Conservation (phyloP, 2,329 filamentous ascomycete genomes). For the Lojkania enalia region DNA sequence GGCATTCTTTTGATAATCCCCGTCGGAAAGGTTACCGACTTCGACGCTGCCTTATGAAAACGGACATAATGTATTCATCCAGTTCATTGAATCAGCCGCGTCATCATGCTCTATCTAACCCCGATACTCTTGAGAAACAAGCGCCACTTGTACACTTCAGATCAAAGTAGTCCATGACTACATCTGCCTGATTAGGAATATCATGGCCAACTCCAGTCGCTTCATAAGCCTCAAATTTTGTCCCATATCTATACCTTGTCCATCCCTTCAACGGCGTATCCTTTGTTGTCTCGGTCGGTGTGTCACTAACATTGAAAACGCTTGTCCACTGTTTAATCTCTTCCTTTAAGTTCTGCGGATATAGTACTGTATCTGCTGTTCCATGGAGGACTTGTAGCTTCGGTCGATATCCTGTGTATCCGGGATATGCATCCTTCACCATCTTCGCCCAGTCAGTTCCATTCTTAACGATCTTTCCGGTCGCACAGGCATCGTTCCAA, state of each 20-base stretch:
- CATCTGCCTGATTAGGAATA: conserved; percentile 36
- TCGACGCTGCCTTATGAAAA: too few species aligned
- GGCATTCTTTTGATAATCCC: too few species aligned
- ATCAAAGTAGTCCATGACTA: conserved; percentile 40
- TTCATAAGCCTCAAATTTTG: conserved; percentile 38
- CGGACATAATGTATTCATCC: too few species aligned
- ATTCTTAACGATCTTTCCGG: conserved; percentile 35
- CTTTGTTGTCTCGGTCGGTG: conserved; percentile 22
- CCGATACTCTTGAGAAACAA: background rate
- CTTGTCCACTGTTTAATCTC: conserved; percentile 42
- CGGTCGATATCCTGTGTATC: conserved; percentile 34
- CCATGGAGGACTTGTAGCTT: conserved; percentile 40
- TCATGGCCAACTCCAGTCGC: conserved; percentile 34
- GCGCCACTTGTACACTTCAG: conserved; percentile 22
- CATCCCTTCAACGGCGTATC: conserved; percentile 36
- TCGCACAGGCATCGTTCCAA: conserved; percentile 39
- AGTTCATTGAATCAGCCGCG: too few species aligned
- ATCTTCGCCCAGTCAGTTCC: conserved; percentile 35
- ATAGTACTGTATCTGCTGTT: conserved; percentile 27
- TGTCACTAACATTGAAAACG: conserved; percentile 31
- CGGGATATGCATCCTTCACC: conserved; percentile 35
- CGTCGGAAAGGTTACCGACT: too few species aligned
- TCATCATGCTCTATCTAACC: too few species aligned
- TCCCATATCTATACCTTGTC: conserved; percentile 34
- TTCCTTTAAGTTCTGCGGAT: conserved; percentile 39